Percentiles rank a stretch among this genome's conserved stretches.
phyloP scores from a whole-genome alignment of 2,329 filamentous ascomycete species.

The Lachnellula occidentalis region DNA sequence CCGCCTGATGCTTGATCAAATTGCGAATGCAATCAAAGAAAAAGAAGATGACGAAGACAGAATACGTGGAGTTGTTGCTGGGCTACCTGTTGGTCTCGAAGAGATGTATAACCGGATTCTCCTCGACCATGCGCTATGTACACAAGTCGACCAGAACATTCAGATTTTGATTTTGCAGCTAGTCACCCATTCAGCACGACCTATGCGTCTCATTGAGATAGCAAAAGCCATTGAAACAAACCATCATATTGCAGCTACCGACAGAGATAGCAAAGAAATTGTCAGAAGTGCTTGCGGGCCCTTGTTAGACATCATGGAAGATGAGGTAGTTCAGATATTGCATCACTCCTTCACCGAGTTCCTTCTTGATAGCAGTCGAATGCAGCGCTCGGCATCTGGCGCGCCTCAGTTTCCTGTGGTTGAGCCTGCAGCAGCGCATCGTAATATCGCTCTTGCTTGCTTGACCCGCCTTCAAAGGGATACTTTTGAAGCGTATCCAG shows the following conservation, averaged over 20 bases:
- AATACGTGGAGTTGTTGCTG: not conserved
- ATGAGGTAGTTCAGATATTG: slow-evolving; percentile 40
- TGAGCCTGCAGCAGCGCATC: slow-evolving; percentile 2
- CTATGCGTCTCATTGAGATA: slow-evolving; percentile 19
- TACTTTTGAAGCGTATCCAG: not conserved
- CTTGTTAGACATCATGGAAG: slow-evolving; percentile 38
- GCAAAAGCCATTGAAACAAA: slow-evolving; percentile 4
- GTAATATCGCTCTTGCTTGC: slow-evolving; percentile 4
- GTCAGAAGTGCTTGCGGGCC: slow-evolving; percentile 33
- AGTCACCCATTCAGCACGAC: slow-evolving; percentile 20
- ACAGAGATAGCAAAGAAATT: slow-evolving; percentile 10
- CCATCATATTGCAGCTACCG: slow-evolving; percentile 3
- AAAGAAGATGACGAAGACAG: slow-evolving; percentile 7
- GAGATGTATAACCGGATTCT: slow-evolving; percentile 26
- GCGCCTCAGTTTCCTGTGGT: slow-evolving; percentile 10
- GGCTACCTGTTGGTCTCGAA: slow-evolving; percentile 19
- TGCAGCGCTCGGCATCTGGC: not conserved
- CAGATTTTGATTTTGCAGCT: slow-evolving; percentile 20
- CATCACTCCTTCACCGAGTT: slow-evolving; percentile 46
- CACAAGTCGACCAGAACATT: slow-evolving; percentile 10
- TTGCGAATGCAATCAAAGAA: slow-evolving; percentile 8
- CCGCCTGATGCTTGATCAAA: slow-evolving; percentile 20
- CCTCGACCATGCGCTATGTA: not conserved
- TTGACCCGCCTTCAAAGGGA: slow-evolving; percentile 6
- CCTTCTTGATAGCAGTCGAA: slow-evolving; percentile 28